Evolutionary conservation across 768 basidiomycete genomes (phyloP).

Genomic region (Boletus vinaceobasis): DNA sequence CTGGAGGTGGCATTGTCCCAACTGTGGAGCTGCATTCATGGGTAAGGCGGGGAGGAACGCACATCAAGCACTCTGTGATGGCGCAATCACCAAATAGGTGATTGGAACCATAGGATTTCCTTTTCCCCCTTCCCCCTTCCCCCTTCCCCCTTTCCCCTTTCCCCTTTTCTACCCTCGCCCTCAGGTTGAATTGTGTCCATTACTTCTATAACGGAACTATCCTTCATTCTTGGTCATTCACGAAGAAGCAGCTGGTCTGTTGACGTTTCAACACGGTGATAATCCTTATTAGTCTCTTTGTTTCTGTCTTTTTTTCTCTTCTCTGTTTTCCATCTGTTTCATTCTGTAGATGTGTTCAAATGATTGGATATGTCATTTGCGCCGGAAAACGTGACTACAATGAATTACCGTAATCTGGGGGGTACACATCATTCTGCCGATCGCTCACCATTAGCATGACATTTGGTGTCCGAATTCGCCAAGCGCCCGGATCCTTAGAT

Average conservation of each 20-base stretch:
- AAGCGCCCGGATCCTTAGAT: constrained; percentile 1
- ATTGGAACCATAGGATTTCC: background rate
- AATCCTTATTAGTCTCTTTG: background rate
- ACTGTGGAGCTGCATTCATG: constrained; percentile 19
- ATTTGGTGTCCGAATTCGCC: background rate
- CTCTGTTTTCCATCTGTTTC: background rate
- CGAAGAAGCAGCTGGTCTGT: constrained; percentile 7
- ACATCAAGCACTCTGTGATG: constrained; percentile 15
- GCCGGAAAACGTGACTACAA: background rate
- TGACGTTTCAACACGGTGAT: background rate
- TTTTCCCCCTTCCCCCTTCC: background rate
- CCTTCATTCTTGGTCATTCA: background rate
- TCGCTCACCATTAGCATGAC: background rate
- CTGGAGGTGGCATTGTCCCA: constrained; percentile 26
- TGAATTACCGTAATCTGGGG: too few relatives aligned
- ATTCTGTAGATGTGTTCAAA: background rate
- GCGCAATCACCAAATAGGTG: background rate
- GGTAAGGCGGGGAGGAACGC: constrained; percentile 15
- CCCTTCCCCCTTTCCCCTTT: background rate
- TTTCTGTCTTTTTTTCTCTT: background rate
- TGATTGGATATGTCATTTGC: background rate
- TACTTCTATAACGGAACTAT: background rate
- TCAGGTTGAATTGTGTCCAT: background rate
- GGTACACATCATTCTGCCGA: background rate
- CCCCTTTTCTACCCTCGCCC: background rate